Percentiles rank a stretch among this genome's conserved stretches.
phyloP scores from a whole-genome alignment of 2,329 filamentous ascomycete genomes.

The Aspergillus novoparasiticus region DNA sequence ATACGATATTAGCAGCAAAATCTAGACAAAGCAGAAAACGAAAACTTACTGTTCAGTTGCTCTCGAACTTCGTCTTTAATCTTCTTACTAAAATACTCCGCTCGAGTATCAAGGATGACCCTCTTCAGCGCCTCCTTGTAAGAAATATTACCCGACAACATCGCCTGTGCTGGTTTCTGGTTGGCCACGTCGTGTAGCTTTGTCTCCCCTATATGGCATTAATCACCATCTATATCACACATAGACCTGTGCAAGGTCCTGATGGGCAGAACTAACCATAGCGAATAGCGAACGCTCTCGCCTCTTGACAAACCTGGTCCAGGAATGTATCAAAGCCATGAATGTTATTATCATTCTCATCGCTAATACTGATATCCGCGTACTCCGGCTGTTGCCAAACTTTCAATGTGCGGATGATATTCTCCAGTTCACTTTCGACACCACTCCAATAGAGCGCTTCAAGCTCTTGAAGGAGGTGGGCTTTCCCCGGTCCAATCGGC shows the following conservation, averaged over 20 bases:
- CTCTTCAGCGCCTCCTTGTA: conserved; percentile 2
- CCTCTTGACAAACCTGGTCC: conserved; percentile 38
- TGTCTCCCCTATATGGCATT: background rate
- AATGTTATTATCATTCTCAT: conserved; percentile 33
- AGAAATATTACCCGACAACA: conserved; percentile 6
- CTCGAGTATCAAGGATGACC: background rate
- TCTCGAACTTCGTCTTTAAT: background rate
- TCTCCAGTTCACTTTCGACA: conserved; percentile 37
- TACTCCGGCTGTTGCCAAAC: conserved; percentile 33
- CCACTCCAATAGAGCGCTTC: conserved; percentile 43
- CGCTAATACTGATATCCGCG: conserved; percentile 18
- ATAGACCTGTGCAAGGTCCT: background rate
- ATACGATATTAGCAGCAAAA: background rate
- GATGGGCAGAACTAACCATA: conserved; percentile 12
- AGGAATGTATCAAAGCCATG: conserved; percentile 46
- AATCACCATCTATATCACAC: background rate
- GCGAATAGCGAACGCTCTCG: conserved; percentile 32
- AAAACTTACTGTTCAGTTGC: background rate
- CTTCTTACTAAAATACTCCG: background rate
- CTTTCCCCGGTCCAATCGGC: conserved; percentile 10
- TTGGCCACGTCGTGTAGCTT: background rate
- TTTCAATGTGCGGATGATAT: conserved; percentile 38
- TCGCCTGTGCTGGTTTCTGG: background rate
- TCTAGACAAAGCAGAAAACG: too few species aligned
- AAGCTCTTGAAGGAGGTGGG: conserved; percentile 27